Conservation (phyloP, 768 basidiomycete genomes). For the Saitozyma podzolica region DNA sequence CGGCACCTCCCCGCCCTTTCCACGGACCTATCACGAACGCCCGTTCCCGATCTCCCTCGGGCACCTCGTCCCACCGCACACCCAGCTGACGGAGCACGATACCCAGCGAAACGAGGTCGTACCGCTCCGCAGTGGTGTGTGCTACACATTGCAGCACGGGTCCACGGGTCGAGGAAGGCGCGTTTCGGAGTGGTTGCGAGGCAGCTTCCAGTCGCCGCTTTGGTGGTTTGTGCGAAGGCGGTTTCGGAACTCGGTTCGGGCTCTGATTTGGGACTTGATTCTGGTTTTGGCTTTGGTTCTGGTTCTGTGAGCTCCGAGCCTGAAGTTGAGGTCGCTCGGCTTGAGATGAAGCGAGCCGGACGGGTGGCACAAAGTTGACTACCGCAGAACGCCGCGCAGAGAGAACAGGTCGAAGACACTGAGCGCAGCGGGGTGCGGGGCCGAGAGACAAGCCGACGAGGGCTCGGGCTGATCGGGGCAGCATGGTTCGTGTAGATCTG, state of each 20-base stretch:
- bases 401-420: conserved; percentile 9
- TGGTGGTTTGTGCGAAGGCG: conserved; percentile 46
- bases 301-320: background rate
- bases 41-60: conserved; percentile 45
- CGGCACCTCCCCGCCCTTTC: conserved; percentile 44
- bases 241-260: conserved; percentile 8
- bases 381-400: background rate
- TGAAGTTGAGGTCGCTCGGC: background rate
- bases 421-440: background rate
- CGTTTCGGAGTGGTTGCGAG: conserved; percentile 80
- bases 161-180: conserved; percentile 80
- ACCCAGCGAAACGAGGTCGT: conserved; percentile 64
- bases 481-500: no score
- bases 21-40: conserved; percentile 47
- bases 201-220: conserved; percentile 75
- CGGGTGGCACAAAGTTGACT: background rate
- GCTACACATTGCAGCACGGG: conserved; percentile 78
- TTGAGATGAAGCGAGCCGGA: background rate
- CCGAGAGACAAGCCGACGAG: no score
- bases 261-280: background rate
- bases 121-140: conserved; percentile 81
- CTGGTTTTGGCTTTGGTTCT: conserved; percentile 3
- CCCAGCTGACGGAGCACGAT: conserved; percentile 36
- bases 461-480: no score
- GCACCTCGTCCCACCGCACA: conserved; percentile 47